Evolutionary conservation across 768 basidiomycete genomes (phyloP).

Genomic region (Boletus sensibilis): DNA sequence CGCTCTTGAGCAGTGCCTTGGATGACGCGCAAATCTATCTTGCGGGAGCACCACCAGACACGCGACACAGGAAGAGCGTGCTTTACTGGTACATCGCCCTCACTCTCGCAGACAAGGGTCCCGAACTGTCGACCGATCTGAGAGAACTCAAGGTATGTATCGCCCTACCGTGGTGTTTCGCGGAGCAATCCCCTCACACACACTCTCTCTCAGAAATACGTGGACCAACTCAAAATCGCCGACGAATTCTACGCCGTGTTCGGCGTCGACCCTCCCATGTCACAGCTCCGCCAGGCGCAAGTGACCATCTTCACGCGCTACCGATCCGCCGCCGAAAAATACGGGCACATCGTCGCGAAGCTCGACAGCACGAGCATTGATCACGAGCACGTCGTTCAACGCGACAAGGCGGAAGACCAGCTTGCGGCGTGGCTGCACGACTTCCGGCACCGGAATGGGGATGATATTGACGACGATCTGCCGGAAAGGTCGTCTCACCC

Average conservation of each 20-base stretch:
- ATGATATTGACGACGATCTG: slow-evolving; percentile 32
- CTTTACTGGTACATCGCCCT: slow-evolving; percentile 60
- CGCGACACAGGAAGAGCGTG: slow-evolving; percentile 57
- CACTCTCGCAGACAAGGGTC: slow-evolving; percentile 50
- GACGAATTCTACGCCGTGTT: slow-evolving; percentile 52
- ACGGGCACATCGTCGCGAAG: slow-evolving; percentile 42
- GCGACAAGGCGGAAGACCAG: slow-evolving; percentile 52
- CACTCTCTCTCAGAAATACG: slow-evolving; percentile 33
- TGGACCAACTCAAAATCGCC: slow-evolving; percentile 46
- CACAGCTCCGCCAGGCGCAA: slow-evolving; percentile 52
- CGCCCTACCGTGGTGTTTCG: neutral
- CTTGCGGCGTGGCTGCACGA: slow-evolving; percentile 58
- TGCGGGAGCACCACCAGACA: slow-evolving; percentile 58
- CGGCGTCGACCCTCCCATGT: slow-evolving; percentile 47
- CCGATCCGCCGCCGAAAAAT: slow-evolving; percentile 44
- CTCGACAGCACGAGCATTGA: slow-evolving; percentile 33
- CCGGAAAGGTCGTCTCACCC: slow-evolving; percentile 39
- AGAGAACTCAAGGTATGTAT: slow-evolving; percentile 47
- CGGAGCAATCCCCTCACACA: neutral
- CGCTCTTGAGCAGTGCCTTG: slow-evolving; percentile 56
- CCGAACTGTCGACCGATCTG: slow-evolving; percentile 48
- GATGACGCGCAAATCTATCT: slow-evolving; percentile 61
- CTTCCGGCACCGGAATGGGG: slow-evolving; percentile 42
- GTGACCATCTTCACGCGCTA: slow-evolving; percentile 50
- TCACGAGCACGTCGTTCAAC: slow-evolving; percentile 32